phyloP scores from a whole-genome alignment of 257 asterid genomes.

The Lycium barbarum region DNA sequence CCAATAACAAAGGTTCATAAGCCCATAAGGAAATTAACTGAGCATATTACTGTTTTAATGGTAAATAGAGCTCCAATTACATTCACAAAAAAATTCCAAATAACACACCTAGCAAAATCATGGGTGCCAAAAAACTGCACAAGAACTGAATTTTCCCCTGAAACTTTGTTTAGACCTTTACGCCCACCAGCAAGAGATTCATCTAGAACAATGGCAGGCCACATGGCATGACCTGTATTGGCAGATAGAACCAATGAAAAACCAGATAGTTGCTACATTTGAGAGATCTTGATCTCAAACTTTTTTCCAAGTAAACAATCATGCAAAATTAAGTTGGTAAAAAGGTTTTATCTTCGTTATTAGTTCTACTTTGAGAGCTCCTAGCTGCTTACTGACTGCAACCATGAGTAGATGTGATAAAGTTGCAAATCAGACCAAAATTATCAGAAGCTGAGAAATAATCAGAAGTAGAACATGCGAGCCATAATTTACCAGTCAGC shows the following conservation, averaged over 20 bases:
- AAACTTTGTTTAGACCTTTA: constrained; percentile 71
- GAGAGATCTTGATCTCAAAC: constrained; percentile 12
- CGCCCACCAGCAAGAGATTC: constrained; percentile 72
- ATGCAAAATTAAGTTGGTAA: constrained; percentile 3
- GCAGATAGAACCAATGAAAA: constrained; percentile 17
- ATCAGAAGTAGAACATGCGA: constrained; percentile 28
- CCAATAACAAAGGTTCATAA: constrained; percentile 32
- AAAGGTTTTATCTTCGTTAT: neutral
- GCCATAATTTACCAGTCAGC: constrained; percentile 71
- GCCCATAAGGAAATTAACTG: constrained; percentile 26
- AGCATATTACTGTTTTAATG: neutral
- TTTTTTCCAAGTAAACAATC: neutral
- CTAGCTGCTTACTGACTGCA: neutral
- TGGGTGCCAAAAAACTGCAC: constrained; percentile 99
- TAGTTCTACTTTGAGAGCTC: constrained; percentile 3
- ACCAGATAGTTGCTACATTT: constrained; percentile 2
- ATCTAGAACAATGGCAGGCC: constrained; percentile 95
- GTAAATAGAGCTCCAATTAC: constrained; percentile 18
- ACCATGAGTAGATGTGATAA: constrained; percentile 4
- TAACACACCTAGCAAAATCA: constrained; percentile 91
- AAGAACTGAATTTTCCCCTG: constrained; percentile 81
- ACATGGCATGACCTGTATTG: constrained; percentile 89
- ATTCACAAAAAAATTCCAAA: neutral
- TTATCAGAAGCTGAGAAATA: neutral
- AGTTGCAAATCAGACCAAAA: neutral